Evolutionary conservation across 768 basidiomycete genomes (phyloP), one percentile per base, ranked within the genome.

Genomic region (Podaxis sp.): DNA sequence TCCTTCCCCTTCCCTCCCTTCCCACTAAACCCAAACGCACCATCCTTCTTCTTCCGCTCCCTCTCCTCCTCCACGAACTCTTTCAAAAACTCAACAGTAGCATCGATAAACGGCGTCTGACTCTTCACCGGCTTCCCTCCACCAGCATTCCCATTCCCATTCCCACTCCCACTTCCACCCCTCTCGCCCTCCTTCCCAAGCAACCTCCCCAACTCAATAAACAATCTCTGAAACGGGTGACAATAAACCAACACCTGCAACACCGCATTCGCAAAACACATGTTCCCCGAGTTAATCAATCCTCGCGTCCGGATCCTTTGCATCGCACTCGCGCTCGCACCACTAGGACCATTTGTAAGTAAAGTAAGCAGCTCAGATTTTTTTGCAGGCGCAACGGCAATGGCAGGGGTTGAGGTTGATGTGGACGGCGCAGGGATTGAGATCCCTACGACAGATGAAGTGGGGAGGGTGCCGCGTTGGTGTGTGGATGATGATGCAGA

Each of bases 211-310:
- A 98, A 76, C 63, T 90, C 87, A 21, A 74, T 76, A 68, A 99
- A 90, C 37, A 98, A 72, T 50, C 79, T 79, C 68, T 87, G 86
- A 72, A 98, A 98, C 1, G 90, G 92, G n/a, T 83, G 81, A 66
- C 90, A 93, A 72, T 94, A 96, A 0, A 95, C 83, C 28, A 99
- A 79, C 1, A 90, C 85, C 75, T 98, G 96, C 32, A 99, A 77
- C 23, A 98, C 91, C 0, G 94, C 87, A 68, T 98, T 99, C 28
- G 95, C 95, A 69, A 98, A 99, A 71, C 96, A 99, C 87, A 98
- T 88, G 73, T 99, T 99, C 0, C 96, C 95, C 2, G 85, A 89
- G 73, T 99, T 99, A 65, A 98, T 80, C 52, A 99, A 75, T 4
- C 96, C 96, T 13, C 95, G 80, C 0, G 92, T 85, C 5, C 79